These are phyloP conservation scores for Canna indica DNA, from an alignment of 176 grass and related monocot species.

Conservation along the genomic window DNA sequence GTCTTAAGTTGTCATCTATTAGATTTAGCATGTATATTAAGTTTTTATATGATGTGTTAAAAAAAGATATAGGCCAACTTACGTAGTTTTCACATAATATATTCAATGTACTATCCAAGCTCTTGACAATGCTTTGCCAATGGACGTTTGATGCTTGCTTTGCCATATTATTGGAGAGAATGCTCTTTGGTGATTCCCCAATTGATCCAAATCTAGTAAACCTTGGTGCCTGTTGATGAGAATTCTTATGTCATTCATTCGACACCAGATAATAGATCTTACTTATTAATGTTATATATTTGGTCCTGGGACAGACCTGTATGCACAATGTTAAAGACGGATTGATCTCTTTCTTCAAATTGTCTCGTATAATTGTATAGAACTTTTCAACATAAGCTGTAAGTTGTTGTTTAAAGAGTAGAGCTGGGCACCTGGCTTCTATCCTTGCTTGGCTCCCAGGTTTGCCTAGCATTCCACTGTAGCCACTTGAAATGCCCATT, in stretches of 20 bases:
- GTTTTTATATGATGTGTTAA: background rate
- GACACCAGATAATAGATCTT: background rate
- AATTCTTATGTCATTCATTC: background rate
- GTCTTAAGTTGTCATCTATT: too few species aligned
- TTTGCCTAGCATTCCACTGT: slow-evolving; percentile 77
- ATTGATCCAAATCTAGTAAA: slow-evolving; percentile 51
- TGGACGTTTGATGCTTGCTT: slow-evolving; percentile 70
- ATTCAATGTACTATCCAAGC: slow-evolving; percentile 46
- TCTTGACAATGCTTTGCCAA: slow-evolving; percentile 78
- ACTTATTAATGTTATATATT: background rate
- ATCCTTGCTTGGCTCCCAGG: slow-evolving; percentile 39
- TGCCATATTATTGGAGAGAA: slow-evolving; percentile 53
- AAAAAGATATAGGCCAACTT: slow-evolving; percentile 4
- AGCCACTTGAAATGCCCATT: slow-evolving; percentile 61
- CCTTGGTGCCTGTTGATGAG: slow-evolving; percentile 64
- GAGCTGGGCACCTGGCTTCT: slow-evolving; percentile 81
- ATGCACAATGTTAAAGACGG: slow-evolving; percentile 78
- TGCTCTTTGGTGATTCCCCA: slow-evolving; percentile 60
- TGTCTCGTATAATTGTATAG: slow-evolving; percentile 76
- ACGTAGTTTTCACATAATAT: slow-evolving; percentile 66
- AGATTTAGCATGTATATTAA: too few species aligned
- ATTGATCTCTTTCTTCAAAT: slow-evolving; percentile 86
- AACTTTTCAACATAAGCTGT: slow-evolving; percentile 94
- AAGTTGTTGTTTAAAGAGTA: slow-evolving; percentile 88
- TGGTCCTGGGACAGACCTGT: slow-evolving; percentile 38